phyloP scores from a whole-genome alignment of 768 basidiomycete genomes.

The Baorangia bicolor region DNA sequence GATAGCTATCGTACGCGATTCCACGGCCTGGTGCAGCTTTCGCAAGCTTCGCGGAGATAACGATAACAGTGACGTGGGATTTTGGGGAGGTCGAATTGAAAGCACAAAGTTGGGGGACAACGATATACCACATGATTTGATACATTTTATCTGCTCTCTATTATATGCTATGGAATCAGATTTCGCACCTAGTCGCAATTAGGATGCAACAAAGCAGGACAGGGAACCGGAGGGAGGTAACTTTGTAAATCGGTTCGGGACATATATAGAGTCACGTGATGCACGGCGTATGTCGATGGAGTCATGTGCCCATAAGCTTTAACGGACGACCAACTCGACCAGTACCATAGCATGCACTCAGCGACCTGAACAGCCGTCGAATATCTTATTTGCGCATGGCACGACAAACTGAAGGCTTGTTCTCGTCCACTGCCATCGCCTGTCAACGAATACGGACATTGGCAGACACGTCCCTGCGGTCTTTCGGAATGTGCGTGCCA shows the following conservation, averaged over 20 bases:
- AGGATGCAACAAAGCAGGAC: not conserved
- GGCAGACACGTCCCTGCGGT: constrained; percentile 57
- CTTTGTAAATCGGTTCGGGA: too few relatives aligned
- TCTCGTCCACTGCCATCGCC: constrained; percentile 16
- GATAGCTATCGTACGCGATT: constrained; percentile 47
- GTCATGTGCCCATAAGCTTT: not conserved
- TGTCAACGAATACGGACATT: constrained; percentile 38
- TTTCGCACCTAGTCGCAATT: not conserved
- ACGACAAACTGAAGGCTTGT: constrained; percentile 18
- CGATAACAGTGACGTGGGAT: constrained; percentile 12
- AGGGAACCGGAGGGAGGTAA: not conserved
- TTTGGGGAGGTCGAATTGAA: not conserved
- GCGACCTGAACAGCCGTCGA: constrained; percentile 10
- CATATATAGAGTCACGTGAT: constrained; percentile 21
- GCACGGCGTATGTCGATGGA: not conserved
- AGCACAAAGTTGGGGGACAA: not conserved
- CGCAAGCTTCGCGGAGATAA: constrained; percentile 38
- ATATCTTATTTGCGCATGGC: constrained; percentile 22
- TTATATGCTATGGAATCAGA: constrained; percentile 9
- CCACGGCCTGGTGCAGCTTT: constrained; percentile 38
- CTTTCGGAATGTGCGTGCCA: constrained; percentile 75
- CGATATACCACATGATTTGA: constrained; percentile 21
- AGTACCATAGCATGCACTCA: constrained; percentile 16
- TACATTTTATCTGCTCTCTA: constrained; percentile 12
- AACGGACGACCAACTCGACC: not conserved